Conservation (phyloP, 495 filamentous ascomycete species). For the Evansstolkia leycettana region DNA sequence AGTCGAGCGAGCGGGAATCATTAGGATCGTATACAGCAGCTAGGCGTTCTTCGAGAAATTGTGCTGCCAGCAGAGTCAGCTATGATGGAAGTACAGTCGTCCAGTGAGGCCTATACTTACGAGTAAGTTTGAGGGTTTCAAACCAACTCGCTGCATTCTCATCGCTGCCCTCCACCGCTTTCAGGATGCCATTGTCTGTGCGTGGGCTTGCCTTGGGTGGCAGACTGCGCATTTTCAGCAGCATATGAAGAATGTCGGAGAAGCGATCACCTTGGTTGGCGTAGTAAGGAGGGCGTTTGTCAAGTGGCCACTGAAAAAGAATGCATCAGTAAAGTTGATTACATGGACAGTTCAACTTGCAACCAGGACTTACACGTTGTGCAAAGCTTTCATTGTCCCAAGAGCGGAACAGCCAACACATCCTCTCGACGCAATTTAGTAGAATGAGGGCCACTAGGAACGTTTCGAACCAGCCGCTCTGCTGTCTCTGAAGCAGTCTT, state of each 20-base stretch:
- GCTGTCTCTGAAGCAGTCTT: conserved; percentile 57
- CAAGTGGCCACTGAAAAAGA: conserved; percentile 51
- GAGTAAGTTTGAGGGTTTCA: conserved; percentile 44
- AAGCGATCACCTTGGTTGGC: conserved; percentile 61
- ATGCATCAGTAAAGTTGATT: too few relatives aligned
- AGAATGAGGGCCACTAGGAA: conserved; percentile 64
- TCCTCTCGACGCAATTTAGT: conserved; percentile 70
- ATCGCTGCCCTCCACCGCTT: conserved; percentile 39
- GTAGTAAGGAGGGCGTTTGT: conserved; percentile 51
- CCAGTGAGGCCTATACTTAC: conserved; percentile 26
- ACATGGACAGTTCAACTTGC: not conserved
- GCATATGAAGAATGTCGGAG: conserved; percentile 59
- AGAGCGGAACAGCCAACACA: conserved; percentile 68
- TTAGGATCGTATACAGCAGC: conserved; percentile 43
- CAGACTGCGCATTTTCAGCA: conserved; percentile 59
- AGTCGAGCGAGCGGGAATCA: conserved; percentile 55
- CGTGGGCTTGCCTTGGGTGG: conserved; percentile 46
- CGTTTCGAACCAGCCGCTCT: conserved; percentile 59
- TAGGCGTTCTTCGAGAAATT: conserved; percentile 34
- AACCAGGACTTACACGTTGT: conserved; percentile 19
- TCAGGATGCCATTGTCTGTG: conserved; percentile 41
- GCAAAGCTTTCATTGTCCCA: conserved; percentile 51
- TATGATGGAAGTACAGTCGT: not conserved
- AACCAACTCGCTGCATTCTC: conserved; percentile 45
- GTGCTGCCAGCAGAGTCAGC: conserved; percentile 9